phyloP scores from a whole-genome alignment of 306 rosid genomes.

The Sindora glabra region DNA sequence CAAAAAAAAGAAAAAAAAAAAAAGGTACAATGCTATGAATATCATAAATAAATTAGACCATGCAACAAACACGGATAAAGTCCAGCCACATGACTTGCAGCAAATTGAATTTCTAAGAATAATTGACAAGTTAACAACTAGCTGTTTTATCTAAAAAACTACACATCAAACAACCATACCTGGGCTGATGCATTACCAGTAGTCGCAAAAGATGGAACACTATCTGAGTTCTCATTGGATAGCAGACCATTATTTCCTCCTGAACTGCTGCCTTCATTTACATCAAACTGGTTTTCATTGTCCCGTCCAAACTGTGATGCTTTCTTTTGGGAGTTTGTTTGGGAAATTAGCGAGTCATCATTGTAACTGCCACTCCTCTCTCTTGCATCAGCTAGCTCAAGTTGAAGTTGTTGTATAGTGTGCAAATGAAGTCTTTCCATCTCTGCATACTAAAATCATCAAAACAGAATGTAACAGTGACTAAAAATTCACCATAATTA shows the following conservation, averaged over 20 bases:
- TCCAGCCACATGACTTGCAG: not conserved
- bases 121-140: not conserved
- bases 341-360: slow-evolving; percentile 58
- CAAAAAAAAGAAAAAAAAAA: no score
- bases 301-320: slow-evolving; percentile 60
- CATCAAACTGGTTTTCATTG: slow-evolving; percentile 59
- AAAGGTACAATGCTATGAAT: no score
- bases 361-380: slow-evolving; percentile 64
- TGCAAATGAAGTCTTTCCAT: slow-evolving; percentile 89
- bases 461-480: slow-evolving; percentile 16
- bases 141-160: not conserved
- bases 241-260: slow-evolving; percentile 51
- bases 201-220: slow-evolving; percentile 49
- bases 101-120: not conserved
- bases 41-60: no score
- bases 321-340: slow-evolving; percentile 44
- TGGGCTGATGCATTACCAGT: slow-evolving; percentile 51
- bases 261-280: slow-evolving; percentile 48
- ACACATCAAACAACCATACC: slow-evolving; percentile 35
- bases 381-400: slow-evolving; percentile 81
- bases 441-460: slow-evolving; percentile 64
- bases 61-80: no score
- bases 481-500: not conserved
- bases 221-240: slow-evolving; percentile 65
- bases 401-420: slow-evolving; percentile 79